Conservation (phyloP, 768 basidiomycete genomes). For the Cyclocybe aegerita region DNA sequence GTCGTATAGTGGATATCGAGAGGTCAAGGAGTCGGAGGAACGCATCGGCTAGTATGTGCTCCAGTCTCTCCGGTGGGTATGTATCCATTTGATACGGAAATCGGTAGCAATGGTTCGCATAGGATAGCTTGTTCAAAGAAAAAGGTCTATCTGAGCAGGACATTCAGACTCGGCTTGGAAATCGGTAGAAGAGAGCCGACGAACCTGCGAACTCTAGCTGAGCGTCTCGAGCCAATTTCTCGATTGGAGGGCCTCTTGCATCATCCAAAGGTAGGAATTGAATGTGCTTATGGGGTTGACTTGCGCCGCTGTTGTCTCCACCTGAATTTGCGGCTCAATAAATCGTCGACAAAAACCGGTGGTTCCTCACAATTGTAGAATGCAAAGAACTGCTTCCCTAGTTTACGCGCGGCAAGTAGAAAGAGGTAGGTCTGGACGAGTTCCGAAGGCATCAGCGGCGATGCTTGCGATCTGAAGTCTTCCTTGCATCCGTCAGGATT, state of each 20-base stretch:
- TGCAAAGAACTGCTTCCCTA: conserved; percentile 63
- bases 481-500: background rate
- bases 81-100: conserved; percentile 43
- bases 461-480: conserved; percentile 79
- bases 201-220: conserved; percentile 60
- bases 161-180: background rate
- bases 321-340: conserved; percentile 39
- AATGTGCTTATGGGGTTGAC: conserved; percentile 90
- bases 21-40: conserved; percentile 80
- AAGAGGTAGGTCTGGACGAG: conserved; percentile 77
- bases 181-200: conserved; percentile 3
- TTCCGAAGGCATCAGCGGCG: conserved; percentile 78
- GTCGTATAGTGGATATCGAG: conserved; percentile 68
- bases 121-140: conserved; percentile 63
- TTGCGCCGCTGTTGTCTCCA: conserved; percentile 79
- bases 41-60: conserved; percentile 49
- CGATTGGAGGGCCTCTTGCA: conserved; percentile 72
- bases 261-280: conserved; percentile 73
- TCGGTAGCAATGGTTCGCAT: conserved; percentile 79
- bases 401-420: conserved; percentile 64
- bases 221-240: conserved; percentile 58
- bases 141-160: conserved; percentile 65
- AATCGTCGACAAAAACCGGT: background rate
- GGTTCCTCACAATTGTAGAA: conserved; percentile 83
- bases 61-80: conserved; percentile 43